Evolutionary conservation across 129 eudicot species (phyloP).

Genomic region (Artemisia tridentata): DNA sequence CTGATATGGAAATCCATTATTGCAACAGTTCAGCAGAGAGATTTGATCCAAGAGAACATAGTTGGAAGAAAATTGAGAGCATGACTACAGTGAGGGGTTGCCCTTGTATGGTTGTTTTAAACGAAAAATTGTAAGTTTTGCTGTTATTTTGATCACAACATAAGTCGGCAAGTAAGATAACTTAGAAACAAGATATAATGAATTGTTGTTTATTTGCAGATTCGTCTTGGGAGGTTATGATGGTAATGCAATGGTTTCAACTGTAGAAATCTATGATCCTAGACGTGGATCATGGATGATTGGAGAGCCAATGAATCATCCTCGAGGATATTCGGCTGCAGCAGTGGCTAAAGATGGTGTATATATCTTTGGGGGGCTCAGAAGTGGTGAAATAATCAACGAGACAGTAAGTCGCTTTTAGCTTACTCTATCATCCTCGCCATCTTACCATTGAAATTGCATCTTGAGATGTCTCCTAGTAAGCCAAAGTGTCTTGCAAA

Average conservation of each 20-base stretch:
- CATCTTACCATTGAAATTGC: background rate
- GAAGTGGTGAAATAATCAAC: conserved; percentile 32
- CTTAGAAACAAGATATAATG: background rate
- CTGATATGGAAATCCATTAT: conserved; percentile 2
- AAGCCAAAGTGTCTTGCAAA: background rate
- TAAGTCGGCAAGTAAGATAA: background rate
- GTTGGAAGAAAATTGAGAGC: conserved; percentile 60
- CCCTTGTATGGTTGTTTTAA: conserved; percentile 58
- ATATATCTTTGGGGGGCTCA: conserved; percentile 66
- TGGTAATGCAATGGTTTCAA: conserved; percentile 52
- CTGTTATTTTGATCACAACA: background rate
- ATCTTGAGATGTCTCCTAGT: background rate
- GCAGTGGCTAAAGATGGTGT: conserved; percentile 49
- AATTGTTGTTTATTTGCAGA: conserved; percentile 36
- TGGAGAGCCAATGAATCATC: conserved; percentile 62
- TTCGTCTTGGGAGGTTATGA: conserved; percentile 77
- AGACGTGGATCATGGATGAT: conserved; percentile 60
- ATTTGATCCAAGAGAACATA: conserved; percentile 90
- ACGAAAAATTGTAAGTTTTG: conserved; percentile 71
- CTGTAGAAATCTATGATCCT: conserved; percentile 72
- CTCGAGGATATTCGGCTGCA: conserved; percentile 63
- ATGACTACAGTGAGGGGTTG: conserved; percentile 72
- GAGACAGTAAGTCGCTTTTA: conserved; percentile 45
- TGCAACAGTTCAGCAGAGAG: conserved; percentile 70
- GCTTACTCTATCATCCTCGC: background rate